Evolutionary conservation across 345 rosid genomes (phyloP), one percentile per base, ranked within the genome.

Genomic region (Hirschfeldia incana): DNA sequence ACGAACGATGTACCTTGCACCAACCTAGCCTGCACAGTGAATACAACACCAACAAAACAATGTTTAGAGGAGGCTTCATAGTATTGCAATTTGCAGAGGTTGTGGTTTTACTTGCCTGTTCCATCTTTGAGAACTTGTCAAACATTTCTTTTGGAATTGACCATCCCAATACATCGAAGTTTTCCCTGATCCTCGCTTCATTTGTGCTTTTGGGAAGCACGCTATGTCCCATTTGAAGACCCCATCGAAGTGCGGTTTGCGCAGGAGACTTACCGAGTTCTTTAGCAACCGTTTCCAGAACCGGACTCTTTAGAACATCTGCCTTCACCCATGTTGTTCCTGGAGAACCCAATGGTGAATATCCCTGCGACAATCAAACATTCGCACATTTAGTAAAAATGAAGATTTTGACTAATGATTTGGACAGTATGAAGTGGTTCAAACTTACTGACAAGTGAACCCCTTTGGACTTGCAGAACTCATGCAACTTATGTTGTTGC

Each of bases 291-390:
- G 10, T 74, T 12, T 65, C 79, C 8, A 89, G 65, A 16, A 88
- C 61, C 0, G 89, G 90, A 32, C 78, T 80, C 84, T 86, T 85
- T 37, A 92, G 90, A 26, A 89, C 90, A n/a, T 90, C 85, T 5
- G 82, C 83, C 72, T 86, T 92, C 49, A 92, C 80, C 88, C 89
- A 84, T 28, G 83, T 66, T 4, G 92, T 85, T 67, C 97, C 97
- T 1, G 94, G 96, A 69, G 98, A 92, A 29, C 97, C 98, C 74
- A 92, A 64, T 2, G 96, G 98, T 0, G 97, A 92, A 81, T 89
- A 94, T 26, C 98, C 98, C 97, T 94, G 78, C 21, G 2, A 44
- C 55, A 16, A 36, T 17, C 65, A 11, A 27, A 26, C 36, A 2
- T 13, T 11, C 44, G 26, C 39, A 16, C 26, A 3, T 8, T 3